Conservation (phyloP, 1,139 yeast genomes). For the Suhomyces wounanorum region DNA sequence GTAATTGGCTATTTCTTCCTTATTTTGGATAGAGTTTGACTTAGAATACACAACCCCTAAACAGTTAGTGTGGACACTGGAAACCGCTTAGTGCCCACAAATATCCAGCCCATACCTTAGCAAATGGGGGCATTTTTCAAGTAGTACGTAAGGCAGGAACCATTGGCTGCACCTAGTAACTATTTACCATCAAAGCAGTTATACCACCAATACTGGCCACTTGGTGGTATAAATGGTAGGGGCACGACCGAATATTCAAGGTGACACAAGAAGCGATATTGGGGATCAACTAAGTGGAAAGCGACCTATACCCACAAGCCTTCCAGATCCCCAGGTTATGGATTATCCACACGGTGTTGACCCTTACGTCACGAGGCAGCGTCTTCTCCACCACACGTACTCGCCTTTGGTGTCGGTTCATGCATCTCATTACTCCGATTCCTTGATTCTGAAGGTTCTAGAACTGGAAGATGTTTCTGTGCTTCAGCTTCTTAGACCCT, state of each 20-base stretch:
- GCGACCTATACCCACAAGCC: not conserved
- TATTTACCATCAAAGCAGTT: too few relatives aligned
- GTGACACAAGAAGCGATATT: not conserved
- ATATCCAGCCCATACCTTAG: too few relatives aligned
- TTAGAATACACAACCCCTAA: too few relatives aligned
- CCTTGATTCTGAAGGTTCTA: slow-evolving; percentile 40
- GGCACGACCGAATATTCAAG: not conserved
- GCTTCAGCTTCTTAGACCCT: slow-evolving; percentile 41
- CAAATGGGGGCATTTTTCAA: too few relatives aligned
- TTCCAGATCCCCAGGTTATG: slow-evolving; percentile 15
- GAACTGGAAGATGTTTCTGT: slow-evolving; percentile 33
- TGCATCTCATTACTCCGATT: slow-evolving; percentile 54
- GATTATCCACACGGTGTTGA: slow-evolving; percentile 44
- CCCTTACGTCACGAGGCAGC: slow-evolving; percentile 46
- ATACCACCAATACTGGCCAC: too few relatives aligned
- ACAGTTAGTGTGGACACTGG: too few relatives aligned
- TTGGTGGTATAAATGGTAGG: not conserved
- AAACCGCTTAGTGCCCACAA: too few relatives aligned
- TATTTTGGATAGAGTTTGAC: too few relatives aligned
- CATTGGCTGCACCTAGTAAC: too few relatives aligned
- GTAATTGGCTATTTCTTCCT: too few relatives aligned
- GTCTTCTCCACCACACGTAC: slow-evolving; percentile 50
- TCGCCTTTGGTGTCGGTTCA: slow-evolving; percentile 61
- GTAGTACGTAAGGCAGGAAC: too few relatives aligned
- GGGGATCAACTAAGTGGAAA: not conserved